Percentiles rank a stretch among this genome's conserved stretches.
phyloP scores from a whole-genome alignment of 208 protist species.

The Leishmania tropica region DNA sequence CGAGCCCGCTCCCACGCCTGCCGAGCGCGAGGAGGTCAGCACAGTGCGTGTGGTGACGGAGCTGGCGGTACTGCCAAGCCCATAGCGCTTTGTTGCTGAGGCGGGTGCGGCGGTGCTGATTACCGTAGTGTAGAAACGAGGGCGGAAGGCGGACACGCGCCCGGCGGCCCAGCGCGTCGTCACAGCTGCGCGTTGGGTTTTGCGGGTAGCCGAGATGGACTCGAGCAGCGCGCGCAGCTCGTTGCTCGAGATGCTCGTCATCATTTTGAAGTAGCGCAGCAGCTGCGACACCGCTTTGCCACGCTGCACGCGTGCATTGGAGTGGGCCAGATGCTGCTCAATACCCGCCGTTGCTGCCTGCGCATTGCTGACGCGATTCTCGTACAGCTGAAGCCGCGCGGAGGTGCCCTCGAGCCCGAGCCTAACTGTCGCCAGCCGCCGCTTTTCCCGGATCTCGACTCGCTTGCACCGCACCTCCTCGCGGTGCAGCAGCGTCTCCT shows the following conservation, averaged over 20 bases:
- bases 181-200: conserved; percentile 54
- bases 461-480: conserved; percentile 72
- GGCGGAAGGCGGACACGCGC: conserved; percentile 58
- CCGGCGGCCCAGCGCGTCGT: conserved; percentile 65
- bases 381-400: conserved; percentile 71
- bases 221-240: conserved; percentile 59
- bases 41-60: conserved; percentile 1
- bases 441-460: conserved; percentile 77
- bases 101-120: conserved; percentile 18
- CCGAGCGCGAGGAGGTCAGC: neutral
- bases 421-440: conserved; percentile 68
- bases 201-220: conserved; percentile 60
- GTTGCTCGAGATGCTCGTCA: conserved; percentile 47
- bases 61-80: conserved; percentile 5
- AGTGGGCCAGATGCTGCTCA: conserved; percentile 85
- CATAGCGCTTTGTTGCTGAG: neutral
- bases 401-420: conserved; percentile 83
- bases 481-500: conserved; percentile 42
- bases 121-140: conserved; percentile 62
- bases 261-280: conserved; percentile 75
- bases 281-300: conserved; percentile 74
- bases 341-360: conserved; percentile 83
- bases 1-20: neutral
- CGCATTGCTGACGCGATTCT: conserved; percentile 84
- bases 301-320: conserved; percentile 80